These are phyloP conservation scores for Microbotryum lychnidis-dioicae DNA, from an alignment of 1,284 basidiomycete genomes.

Conservation along the genomic window DNA sequence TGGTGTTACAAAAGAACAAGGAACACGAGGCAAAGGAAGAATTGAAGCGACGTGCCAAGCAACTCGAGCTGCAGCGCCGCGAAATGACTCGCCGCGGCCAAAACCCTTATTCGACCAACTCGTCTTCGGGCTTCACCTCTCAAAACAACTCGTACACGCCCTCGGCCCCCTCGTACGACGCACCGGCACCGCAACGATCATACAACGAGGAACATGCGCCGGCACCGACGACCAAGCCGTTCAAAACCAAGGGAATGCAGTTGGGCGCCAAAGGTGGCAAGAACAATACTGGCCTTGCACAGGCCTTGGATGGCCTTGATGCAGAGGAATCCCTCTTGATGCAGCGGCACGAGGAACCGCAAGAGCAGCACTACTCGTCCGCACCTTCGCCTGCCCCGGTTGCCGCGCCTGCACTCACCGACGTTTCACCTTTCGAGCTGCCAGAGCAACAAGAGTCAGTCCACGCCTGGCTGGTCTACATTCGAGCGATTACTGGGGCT, in stretches of 20 bases:
- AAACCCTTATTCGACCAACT: conserved; percentile 35
- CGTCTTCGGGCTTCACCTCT: conserved; percentile 15
- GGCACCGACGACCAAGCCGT: conserved; percentile 40
- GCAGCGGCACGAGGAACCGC: conserved; percentile 18
- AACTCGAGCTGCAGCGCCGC: conserved; percentile 94
- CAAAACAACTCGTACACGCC: conserved; percentile 14
- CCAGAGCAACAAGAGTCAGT: conserved; percentile 68
- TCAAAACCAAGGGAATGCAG: conserved; percentile 96
- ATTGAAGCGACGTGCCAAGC: conserved; percentile 93
- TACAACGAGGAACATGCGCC: conserved; percentile 3
- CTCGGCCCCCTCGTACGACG: conserved; percentile 19
- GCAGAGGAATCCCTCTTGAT: conserved; percentile 43
- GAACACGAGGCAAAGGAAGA: conserved; percentile 99
- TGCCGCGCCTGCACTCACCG: conserved; percentile 25
- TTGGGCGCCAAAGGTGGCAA: conserved; percentile 64
- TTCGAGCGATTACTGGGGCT: conserved; percentile 1
- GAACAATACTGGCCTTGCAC: conserved; percentile 78
- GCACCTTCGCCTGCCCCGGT: conserved; percentile 38
- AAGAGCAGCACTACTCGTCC: conserved; percentile 9
- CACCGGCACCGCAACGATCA: conserved; percentile 10
- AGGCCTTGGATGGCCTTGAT: conserved; percentile 58
- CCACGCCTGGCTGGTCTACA: neutral
- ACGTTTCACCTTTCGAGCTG: conserved; percentile 46
- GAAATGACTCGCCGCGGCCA: conserved; percentile 72
- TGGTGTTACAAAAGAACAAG: conserved; percentile 58